A percentile compares a stretch with the other conserved stretches of the same genome.
Evolutionary conservation across 495 filamentous ascomycete genomes (phyloP).

Genomic region (Oleoguttula mirabilis): DNA sequence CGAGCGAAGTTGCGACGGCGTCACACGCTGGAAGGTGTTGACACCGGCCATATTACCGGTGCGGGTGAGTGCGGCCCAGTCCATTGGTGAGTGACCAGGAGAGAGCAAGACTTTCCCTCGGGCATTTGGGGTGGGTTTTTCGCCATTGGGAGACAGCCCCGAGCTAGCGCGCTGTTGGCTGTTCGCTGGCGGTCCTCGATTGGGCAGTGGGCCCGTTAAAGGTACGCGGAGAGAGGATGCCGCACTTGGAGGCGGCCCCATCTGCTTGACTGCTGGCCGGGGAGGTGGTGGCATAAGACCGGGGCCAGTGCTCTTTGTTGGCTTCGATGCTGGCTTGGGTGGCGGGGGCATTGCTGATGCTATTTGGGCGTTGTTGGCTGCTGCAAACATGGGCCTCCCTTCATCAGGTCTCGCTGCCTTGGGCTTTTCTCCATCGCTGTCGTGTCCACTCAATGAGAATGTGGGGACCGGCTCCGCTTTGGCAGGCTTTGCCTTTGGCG

Average conservation of each 20-base stretch:
- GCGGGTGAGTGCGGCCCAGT: slow-evolving; percentile 76
- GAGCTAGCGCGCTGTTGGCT: slow-evolving; percentile 20
- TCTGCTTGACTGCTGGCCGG: slow-evolving; percentile 2
- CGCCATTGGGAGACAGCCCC: slow-evolving; percentile 15
- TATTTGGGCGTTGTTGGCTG: slow-evolving; percentile 11
- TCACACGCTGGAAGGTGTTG: slow-evolving; percentile 48
- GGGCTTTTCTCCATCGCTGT: slow-evolving; percentile 20
- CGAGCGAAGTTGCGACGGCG: slow-evolving; percentile 60
- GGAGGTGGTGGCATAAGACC: slow-evolving; percentile 13
- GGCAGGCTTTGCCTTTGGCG: slow-evolving; percentile 35
- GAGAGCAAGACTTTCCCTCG: slow-evolving; percentile 54
- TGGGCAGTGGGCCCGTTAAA: slow-evolving; percentile 33
- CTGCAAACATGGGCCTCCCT: slow-evolving; percentile 22
- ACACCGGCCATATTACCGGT: slow-evolving; percentile 49
- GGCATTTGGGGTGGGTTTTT: slow-evolving; percentile 23
- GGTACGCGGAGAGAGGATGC: slow-evolving; percentile 34
- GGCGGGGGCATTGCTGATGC: slow-evolving; percentile 8
- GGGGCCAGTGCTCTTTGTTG: neutral
- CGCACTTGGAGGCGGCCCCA: slow-evolving; percentile 14
- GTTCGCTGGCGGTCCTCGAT: slow-evolving; percentile 29
- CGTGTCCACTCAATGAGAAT: slow-evolving; percentile 23
- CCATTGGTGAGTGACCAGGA: slow-evolving; percentile 83
- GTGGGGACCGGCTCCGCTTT: slow-evolving; percentile 21
- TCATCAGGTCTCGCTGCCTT: neutral
- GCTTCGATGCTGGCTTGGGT: slow-evolving; percentile 8